phyloP scores from a whole-genome alignment of 75 land plant genomes.

The Pseudotsuga menziesii region DNA sequence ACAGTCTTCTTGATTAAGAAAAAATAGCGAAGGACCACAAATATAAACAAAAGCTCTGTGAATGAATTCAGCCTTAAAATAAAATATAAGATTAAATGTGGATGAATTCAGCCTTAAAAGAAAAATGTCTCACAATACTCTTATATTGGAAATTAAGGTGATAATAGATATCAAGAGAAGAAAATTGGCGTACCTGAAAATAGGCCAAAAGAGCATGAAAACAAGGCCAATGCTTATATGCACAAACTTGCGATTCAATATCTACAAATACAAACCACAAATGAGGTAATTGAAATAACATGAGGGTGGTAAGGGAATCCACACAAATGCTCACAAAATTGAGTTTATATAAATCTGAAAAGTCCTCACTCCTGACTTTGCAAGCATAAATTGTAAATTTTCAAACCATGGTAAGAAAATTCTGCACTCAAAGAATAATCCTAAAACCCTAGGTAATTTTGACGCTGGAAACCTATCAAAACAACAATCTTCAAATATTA shows the following conservation, averaged over 20 bases:
- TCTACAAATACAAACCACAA: constrained; percentile 30
- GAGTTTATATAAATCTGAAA: no score
- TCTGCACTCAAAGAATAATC: no score
- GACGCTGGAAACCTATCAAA: no score
- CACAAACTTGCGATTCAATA: constrained; percentile 86
- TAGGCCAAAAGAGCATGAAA: constrained; percentile 96
- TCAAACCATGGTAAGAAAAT: no score
- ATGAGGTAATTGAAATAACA: background rate
- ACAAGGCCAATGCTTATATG: constrained; percentile 85
- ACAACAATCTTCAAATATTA: no score
- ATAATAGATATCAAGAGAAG: background rate
- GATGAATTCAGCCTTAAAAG: background rate
- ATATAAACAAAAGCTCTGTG: background rate
- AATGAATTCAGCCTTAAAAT: background rate
- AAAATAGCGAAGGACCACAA: background rate
- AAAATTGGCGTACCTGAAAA: constrained; percentile 68
- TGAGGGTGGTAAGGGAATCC: no score
- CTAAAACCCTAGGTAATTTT: no score
- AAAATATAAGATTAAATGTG: background rate
- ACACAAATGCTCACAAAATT: no score
- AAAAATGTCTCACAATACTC: background rate
- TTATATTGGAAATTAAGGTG: no score
- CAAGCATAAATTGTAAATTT: no score
- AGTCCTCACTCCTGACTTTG: no score
- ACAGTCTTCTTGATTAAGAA: background rate